phyloP scores from a whole-genome alignment of 2,329 filamentous ascomycete species.

The Xylariomycetidae sp. region DNA sequence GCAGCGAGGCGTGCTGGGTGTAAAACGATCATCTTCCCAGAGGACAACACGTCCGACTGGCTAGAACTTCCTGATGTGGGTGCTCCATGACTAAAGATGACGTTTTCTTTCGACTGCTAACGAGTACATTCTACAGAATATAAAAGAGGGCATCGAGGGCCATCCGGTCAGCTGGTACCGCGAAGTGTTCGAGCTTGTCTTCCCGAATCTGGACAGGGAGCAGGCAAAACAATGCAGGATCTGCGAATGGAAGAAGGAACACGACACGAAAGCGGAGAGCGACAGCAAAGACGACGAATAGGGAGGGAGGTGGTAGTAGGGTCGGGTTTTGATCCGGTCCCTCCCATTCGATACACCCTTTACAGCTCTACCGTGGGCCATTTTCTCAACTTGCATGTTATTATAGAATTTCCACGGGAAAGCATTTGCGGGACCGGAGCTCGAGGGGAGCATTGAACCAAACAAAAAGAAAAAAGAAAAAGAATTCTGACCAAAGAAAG shows the following conservation, averaged over 20 bases:
- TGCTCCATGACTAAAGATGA: slow-evolving; percentile 17
- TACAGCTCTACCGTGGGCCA: no score
- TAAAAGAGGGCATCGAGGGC: slow-evolving; percentile 93
- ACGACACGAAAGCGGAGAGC: slow-evolving; percentile 36
- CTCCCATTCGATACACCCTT: no score
- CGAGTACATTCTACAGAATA: slow-evolving; percentile 61
- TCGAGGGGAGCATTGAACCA: slow-evolving; percentile 21
- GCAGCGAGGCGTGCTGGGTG: slow-evolving; percentile 89
- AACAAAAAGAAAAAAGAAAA: background rate
- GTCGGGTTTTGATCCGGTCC: slow-evolving; percentile 3
- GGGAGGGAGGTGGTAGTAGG: slow-evolving; percentile 11
- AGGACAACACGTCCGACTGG: slow-evolving; percentile 96
- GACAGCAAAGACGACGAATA: slow-evolving; percentile 31
- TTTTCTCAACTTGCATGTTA: slow-evolving; percentile 22
- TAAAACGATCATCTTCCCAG: slow-evolving; percentile 89
- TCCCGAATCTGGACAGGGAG: slow-evolving; percentile 71
- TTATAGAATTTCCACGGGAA: slow-evolving; percentile 18
- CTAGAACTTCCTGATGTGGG: slow-evolving; percentile 91
- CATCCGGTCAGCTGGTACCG: slow-evolving; percentile 89
- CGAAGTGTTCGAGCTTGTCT: slow-evolving; percentile 89
- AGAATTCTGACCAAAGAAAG: slow-evolving; percentile 4
- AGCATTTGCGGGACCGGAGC: slow-evolving; percentile 21
- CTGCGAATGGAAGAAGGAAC: slow-evolving; percentile 47
- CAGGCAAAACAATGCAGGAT: slow-evolving; percentile 71
- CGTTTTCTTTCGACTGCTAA: slow-evolving; percentile 13